phyloP scores from a whole-genome alignment of 257 asterid species.

The Knoxia roxburghii region DNA sequence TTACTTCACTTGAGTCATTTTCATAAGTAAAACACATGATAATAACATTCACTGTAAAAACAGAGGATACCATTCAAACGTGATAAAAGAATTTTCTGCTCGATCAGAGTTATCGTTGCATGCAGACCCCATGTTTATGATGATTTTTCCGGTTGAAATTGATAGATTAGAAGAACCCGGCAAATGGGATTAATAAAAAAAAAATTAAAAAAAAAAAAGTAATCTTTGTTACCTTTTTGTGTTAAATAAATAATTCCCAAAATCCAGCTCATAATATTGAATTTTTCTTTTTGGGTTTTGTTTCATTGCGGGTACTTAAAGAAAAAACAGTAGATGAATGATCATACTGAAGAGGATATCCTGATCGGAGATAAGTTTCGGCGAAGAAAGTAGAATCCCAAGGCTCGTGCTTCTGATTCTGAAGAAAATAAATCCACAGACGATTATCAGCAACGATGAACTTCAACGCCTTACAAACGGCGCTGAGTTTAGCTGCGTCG shows the following conservation, averaged over 20 bases:
- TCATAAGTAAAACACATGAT: not conserved
- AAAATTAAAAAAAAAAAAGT: too few species aligned
- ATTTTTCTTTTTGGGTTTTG: not conserved
- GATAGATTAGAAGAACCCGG: too few species aligned
- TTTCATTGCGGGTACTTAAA: not conserved
- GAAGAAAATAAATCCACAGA: constrained; percentile 83
- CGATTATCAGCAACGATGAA: constrained; percentile 71
- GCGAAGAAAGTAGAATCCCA: constrained; percentile 81
- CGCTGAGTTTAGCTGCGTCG: constrained; percentile 61
- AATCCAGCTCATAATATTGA: not conserved
- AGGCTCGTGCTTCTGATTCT: constrained; percentile 58
- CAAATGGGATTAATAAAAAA: too few species aligned
- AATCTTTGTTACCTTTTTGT: too few species aligned
- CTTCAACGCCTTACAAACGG: constrained; percentile 80
- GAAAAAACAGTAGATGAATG: not conserved
- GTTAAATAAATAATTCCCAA: not conserved
- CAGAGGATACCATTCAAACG: too few species aligned
- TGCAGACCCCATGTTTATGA: too few species aligned
- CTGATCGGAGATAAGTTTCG: constrained; percentile 71
- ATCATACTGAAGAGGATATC: constrained; percentile 73
- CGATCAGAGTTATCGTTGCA: too few species aligned
- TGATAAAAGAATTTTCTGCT: too few species aligned
- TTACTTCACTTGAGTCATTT: not conserved
- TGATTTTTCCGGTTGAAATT: too few species aligned
- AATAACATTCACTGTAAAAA: too few species aligned